These are phyloP conservation scores for Eurotiales sp. DNA, from an alignment of 2,329 filamentous ascomycete genomes.

Conservation along the genomic window DNA sequence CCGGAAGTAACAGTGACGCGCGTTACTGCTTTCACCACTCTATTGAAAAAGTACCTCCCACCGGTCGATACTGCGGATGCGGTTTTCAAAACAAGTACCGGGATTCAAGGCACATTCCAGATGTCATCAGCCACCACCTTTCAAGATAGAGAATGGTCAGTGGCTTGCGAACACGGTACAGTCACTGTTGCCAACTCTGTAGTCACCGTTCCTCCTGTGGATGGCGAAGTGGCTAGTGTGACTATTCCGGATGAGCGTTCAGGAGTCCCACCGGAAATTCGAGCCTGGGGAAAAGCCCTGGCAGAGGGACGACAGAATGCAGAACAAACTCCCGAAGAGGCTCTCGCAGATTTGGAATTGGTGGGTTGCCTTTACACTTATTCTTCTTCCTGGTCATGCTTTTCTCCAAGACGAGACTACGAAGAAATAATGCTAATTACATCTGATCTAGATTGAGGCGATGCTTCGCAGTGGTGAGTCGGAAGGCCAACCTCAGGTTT, in stretches of 20 bases:
- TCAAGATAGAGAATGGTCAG: constrained; percentile 45
- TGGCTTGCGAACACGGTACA: constrained; percentile 51
- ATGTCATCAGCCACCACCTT: constrained; percentile 53
- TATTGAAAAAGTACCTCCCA: constrained; percentile 49
- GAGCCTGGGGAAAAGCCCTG: constrained; percentile 31
- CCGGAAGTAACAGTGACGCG: constrained; percentile 38
- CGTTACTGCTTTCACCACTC: constrained; percentile 48
- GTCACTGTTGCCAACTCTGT: constrained; percentile 42
- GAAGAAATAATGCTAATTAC: no score
- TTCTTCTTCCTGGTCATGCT: no score
- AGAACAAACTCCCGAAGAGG: constrained; percentile 49
- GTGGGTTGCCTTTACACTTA: neutral
- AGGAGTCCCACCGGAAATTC: constrained; percentile 52
- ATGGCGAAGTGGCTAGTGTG: constrained; percentile 31
- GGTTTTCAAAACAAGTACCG: constrained; percentile 44
- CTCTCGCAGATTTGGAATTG: constrained; percentile 51
- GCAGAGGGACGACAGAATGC: constrained; percentile 3
- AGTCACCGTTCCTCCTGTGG: constrained; percentile 23
- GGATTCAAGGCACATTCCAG: constrained; percentile 47
- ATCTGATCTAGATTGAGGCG: constrained; percentile 6
- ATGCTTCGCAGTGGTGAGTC: constrained; percentile 11
- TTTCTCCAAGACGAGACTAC: no score
- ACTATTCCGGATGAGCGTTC: constrained; percentile 46
- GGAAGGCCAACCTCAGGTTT: constrained; percentile 2
- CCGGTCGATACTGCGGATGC: constrained; percentile 58